Base-by-base conservation (phyloP, 2,329 filamentous ascomycete species). In the Madurella fahalii region DNA sequence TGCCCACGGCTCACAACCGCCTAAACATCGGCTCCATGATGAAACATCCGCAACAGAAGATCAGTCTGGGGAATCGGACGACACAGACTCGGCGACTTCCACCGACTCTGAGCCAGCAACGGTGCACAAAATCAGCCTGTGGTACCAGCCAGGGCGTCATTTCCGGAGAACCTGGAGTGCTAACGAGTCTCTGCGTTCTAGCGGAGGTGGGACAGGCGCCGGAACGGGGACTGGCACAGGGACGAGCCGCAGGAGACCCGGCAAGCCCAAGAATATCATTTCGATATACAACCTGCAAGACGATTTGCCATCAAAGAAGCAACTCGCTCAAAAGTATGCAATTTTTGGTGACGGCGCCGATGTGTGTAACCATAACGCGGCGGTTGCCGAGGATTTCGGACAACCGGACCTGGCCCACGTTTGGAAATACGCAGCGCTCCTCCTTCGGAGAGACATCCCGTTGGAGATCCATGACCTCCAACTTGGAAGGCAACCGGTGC, bases 281-380 rank as follows among this genome's bases (percentile, higher is more conserved):
- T 84, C 84, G 1, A 83, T 96, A 40, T 80, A 92, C 64, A 79
- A 90, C 58, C 68, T 95, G 25, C 80, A 82, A 9, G 75, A 81
- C 46, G 69, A 90, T 12, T 72, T 96, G n/a, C 92, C 92, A 0
- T 87, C 89, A 2, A 94, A 91, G 68, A 80, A 80, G 56, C 79
- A 84, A 52, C 80, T 96, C 58, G 94, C 91, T 2, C 76, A 83
- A 54, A 82, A 88, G 61, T 99, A 97, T 70, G 81, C 80, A 20
- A 87, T 96, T 13, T 92, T 94, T 67, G 91, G 91, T 3, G 84
- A 91, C 57, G 87, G 88, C 1, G 81, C 84, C n/a, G 81, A 87
- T 39, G 84, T 96, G 3, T 97, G 93, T 69, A 77, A 82, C 43
- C 87, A 95, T 64, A 99, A 99, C 68, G 89, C 91, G 9, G 72